Evolutionary conservation across 495 filamentous ascomycete species (phyloP), one percentile per base, ranked within the genome.

Genomic region (Trichoderma erinaceum): DNA sequence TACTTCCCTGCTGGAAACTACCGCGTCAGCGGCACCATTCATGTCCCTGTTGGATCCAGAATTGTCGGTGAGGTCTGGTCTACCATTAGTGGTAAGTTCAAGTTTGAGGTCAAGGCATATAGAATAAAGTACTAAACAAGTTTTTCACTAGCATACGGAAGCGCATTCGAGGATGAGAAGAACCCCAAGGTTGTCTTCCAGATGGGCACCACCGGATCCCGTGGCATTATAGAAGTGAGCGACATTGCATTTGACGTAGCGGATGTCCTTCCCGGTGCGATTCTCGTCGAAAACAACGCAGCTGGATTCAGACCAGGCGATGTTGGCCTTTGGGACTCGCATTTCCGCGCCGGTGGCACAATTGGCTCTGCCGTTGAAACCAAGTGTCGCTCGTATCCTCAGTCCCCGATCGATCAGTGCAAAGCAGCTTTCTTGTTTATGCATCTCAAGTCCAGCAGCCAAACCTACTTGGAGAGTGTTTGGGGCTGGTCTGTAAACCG

Each of bases 291-390:
- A 70, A 75, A 84, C 43, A 83, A 85, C 69, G 79, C 81, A 41
- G 79, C 79, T 0, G 78, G 77, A 63, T 48, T 68, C 1, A 74
- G 71, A 5, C 80, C 78, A 0, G 84, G 83, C 1, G 82, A 82
- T 64, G 85, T 87, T 38, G 84, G 78, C 0, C 70, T 88, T 68
- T 87, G 83, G 83, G 85, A 86, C 73, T 75, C 77, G 4, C 80
- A 86, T 38, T 77, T 88, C 70, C 80, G 82, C 25, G 81, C 89
- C 27, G 89, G 87, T 65, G 86, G 87, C 23, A 75, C 82, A 1
- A 75, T 76, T 5, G 85, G 81, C 50, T 75, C 78, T 29, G 73
- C 76, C 15, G 77, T 84, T 52, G 69, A 80, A 35, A 80, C 73
- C 6, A 74, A 74, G 27, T 84, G 80, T 68, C 71, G 67, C 4